phyloP scores from a whole-genome alignment of 371 early-diverging fungal species.

The Apophysomyces variabilis region DNA sequence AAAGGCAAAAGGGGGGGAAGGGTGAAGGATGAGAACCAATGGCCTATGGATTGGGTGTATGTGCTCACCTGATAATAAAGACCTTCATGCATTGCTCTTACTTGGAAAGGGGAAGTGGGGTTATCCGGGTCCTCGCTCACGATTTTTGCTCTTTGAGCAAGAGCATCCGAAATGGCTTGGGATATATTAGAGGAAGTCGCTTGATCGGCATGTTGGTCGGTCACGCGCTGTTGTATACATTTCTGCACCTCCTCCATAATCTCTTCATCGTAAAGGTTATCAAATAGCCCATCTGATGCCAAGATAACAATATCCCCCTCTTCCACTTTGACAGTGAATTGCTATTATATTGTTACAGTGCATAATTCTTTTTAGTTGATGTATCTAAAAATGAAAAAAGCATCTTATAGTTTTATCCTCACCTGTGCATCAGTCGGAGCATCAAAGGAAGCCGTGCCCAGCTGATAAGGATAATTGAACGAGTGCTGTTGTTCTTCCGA shows the following conservation, averaged over 20 bases:
- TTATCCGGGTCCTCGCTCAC: slow-evolving; percentile 81
- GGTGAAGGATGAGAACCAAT: background rate
- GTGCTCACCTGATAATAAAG: slow-evolving; percentile 62
- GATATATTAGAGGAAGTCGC: slow-evolving; percentile 48
- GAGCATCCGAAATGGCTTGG: slow-evolving; percentile 74
- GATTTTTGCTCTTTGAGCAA: slow-evolving; percentile 75
- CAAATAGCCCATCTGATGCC: slow-evolving; percentile 81
- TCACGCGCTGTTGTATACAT: slow-evolving; percentile 18
- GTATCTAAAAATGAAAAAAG: slow-evolving; percentile 2
- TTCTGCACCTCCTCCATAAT: slow-evolving; percentile 62
- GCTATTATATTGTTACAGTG: slow-evolving; percentile 2
- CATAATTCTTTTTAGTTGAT: background rate
- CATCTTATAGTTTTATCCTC: background rate
- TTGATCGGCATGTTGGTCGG: slow-evolving; percentile 7
- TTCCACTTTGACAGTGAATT: slow-evolving; percentile 76
- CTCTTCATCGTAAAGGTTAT: slow-evolving; percentile 84
- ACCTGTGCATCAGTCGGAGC: slow-evolving; percentile 72
- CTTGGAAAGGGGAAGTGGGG: slow-evolving; percentile 87
- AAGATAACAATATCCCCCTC: slow-evolving; percentile 77
- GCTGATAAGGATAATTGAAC: slow-evolving; percentile 80
- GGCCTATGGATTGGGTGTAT: background rate
- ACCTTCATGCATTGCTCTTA: slow-evolving; percentile 80
- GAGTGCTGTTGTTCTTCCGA: slow-evolving; percentile 88
- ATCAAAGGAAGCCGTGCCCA: slow-evolving; percentile 71
- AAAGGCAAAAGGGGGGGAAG: slow-evolving; percentile 1